These are phyloP conservation scores for Cryphonectria japonica DNA, from an alignment of 2,329 filamentous ascomycete species.

Conservation along the genomic window DNA sequence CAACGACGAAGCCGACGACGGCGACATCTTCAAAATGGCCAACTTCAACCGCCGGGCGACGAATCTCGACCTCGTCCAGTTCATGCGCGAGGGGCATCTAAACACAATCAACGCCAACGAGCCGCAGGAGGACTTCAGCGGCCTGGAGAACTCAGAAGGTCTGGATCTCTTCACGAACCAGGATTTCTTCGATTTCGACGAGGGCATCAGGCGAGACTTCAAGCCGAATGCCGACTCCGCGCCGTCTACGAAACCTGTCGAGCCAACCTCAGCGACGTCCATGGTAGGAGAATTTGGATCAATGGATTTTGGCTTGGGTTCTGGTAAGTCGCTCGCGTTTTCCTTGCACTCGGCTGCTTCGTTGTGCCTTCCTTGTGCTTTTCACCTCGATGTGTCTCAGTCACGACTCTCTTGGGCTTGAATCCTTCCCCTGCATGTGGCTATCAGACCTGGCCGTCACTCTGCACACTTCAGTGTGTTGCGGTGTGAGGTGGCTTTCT, in stretches of 20 bases:
- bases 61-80: constrained; percentile 90
- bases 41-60: constrained; percentile 76
- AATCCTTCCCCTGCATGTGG: background rate
- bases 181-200: constrained; percentile 80
- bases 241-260: constrained; percentile 38
- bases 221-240: constrained; percentile 47
- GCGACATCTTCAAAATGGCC: constrained; percentile 58
- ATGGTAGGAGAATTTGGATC: constrained; percentile 51
- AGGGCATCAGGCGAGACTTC: constrained; percentile 62
- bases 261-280: constrained; percentile 44
- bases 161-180: constrained; percentile 81
- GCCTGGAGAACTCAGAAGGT: constrained; percentile 63
- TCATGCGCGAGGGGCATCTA: constrained; percentile 71
- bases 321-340: constrained; percentile 23
- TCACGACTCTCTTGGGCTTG: background rate
- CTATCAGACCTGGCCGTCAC: background rate
- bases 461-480: background rate
- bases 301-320: constrained; percentile 48
- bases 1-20: background rate
- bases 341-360: background rate
- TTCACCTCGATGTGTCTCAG: background rate
- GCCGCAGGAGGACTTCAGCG: constrained; percentile 61
- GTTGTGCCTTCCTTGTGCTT: background rate
- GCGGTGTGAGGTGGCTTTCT: background rate
- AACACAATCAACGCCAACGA: constrained; percentile 71